Percentiles rank a stretch among this genome's conserved stretches.
Evolutionary conservation across 192 early-diverging fungal species (phyloP).

Genomic region (Geosiphon pyriformis): DNA sequence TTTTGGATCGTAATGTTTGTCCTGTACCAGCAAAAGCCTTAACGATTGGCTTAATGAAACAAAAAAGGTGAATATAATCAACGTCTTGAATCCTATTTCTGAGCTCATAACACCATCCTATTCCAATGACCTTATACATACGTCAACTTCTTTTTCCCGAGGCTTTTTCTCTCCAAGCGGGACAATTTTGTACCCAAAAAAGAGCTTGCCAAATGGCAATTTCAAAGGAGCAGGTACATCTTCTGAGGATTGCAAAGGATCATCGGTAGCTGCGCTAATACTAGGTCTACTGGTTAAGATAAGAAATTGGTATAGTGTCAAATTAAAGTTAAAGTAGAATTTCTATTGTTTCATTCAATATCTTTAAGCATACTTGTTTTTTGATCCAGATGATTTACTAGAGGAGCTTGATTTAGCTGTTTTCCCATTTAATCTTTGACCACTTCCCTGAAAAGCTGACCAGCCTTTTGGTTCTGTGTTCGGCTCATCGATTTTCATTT

Average conservation of each 20-base stretch:
- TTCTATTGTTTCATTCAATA: neutral
- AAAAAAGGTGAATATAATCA: neutral
- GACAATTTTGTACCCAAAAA: constrained; percentile 83
- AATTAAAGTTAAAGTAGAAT: too few relatives aligned
- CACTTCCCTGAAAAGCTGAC: constrained; percentile 35
- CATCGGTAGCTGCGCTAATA: constrained; percentile 11
- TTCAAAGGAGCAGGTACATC: constrained; percentile 66
- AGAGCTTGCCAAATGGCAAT: constrained; percentile 81
- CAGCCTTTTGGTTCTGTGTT: constrained; percentile 27
- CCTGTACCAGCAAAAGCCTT: neutral
- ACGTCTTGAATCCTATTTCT: neutral
- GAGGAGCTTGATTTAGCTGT: constrained; percentile 34
- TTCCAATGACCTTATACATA: neutral
- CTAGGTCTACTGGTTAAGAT: neutral
- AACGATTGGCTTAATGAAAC: neutral
- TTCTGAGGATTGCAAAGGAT: constrained; percentile 30
- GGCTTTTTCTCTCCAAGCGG: constrained; percentile 47
- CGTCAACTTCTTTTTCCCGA: constrained; percentile 22
- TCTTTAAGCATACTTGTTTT: constrained; percentile 7
- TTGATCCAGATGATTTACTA: neutral
- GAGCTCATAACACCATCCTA: neutral
- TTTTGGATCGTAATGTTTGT: constrained; percentile 2
- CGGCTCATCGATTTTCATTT: constrained; percentile 33
- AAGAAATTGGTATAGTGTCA: neutral
- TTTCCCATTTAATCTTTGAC: constrained; percentile 32